Evolutionary conservation across 352 stramenopile species (phyloP), one percentile per base, ranked within the genome.

Genomic region (Phytophthora aleatoria): DNA sequence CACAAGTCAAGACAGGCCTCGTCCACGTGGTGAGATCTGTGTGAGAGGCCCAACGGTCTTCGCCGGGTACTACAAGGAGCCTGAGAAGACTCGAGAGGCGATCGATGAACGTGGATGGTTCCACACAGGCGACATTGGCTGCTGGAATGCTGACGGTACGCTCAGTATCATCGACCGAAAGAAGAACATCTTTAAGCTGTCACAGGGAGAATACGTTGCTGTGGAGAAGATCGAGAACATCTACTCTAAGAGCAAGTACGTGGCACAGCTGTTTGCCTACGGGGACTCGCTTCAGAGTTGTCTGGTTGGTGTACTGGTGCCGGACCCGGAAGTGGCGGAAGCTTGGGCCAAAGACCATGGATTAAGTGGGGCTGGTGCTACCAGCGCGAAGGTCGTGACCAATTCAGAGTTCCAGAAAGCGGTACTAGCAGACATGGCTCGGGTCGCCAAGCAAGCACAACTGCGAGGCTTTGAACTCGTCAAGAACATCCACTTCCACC

Each of bases 151-250:
- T 6, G 80, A 97, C 59, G 90, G 91, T 41, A 92, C 81, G 50
- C 69, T 98, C 33, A 83, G 80, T 54, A 96, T 98, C 57, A 85
- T 94, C 28, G 85, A 92, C 61, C 79, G 85, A 39, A 92, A 92
- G 81, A 94, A 97, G 67, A 96, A 97, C 78, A 92, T 97, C 67
- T 96, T 96, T 79, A 96, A 96, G 78, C 74, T 96, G 5, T 71
- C 85, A 1, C 82, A 96, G 65, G 95, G 94, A 33, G 96, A 99
- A 76, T 99, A 99, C 73, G 83, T 99, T 6, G 94, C 96, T 0
- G 74, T 95, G 13, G 96, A 99, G 74, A 98, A 98, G 77, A 94
- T 99, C 64, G 96, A 99, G 67, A 97, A 97, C 79, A 78, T 94
- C 6, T 98, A 97, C 57, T 71, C 75, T 42, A 96, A 96, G 62